phyloP scores from a whole-genome alignment of 192 early-diverging fungal genomes.

The Pilaira anomala region DNA sequence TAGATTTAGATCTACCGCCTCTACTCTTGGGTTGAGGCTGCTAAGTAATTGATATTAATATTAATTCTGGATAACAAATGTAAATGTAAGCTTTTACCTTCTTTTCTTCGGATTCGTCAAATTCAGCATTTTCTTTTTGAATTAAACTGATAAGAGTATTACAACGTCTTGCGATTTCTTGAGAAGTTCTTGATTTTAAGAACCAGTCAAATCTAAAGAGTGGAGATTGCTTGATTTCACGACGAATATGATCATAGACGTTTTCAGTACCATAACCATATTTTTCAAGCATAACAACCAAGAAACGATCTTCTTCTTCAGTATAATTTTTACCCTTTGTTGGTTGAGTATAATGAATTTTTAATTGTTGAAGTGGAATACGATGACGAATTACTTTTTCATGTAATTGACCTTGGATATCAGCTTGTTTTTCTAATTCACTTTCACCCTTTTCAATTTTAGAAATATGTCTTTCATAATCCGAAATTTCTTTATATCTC shows the following conservation, averaged over 20 bases:
- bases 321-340: slow-evolving; percentile 89
- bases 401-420: slow-evolving; percentile 81
- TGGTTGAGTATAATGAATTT: slow-evolving; percentile 81
- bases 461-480: slow-evolving; percentile 80
- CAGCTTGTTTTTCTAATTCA: slow-evolving; percentile 71
- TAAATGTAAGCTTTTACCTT: slow-evolving; percentile 17
- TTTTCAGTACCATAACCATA: slow-evolving; percentile 90
- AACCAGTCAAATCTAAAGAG: slow-evolving; percentile 98
- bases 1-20: slow-evolving; percentile 11
- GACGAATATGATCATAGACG: slow-evolving; percentile 88
- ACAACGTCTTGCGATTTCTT: slow-evolving; percentile 81
- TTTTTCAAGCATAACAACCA: slow-evolving; percentile 85
- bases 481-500: slow-evolving; percentile 83
- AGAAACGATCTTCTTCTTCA: slow-evolving; percentile 96
- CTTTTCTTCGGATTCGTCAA: slow-evolving; percentile 39
- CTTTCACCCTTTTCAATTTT: slow-evolving; percentile 90
- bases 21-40: not conserved
- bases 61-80: not conserved
- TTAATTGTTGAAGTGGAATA: slow-evolving; percentile 84
- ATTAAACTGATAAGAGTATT: slow-evolving; percentile 73
- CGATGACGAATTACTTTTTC: slow-evolving; percentile 70
- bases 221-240: slow-evolving; percentile 76
- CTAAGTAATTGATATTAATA: too few relatives aligned
- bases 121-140: slow-evolving; percentile 53
- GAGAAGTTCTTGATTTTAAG: slow-evolving; percentile 88